phyloP scores from a whole-genome alignment of 192 early-diverging fungal genomes.

The Backusella circina region DNA sequence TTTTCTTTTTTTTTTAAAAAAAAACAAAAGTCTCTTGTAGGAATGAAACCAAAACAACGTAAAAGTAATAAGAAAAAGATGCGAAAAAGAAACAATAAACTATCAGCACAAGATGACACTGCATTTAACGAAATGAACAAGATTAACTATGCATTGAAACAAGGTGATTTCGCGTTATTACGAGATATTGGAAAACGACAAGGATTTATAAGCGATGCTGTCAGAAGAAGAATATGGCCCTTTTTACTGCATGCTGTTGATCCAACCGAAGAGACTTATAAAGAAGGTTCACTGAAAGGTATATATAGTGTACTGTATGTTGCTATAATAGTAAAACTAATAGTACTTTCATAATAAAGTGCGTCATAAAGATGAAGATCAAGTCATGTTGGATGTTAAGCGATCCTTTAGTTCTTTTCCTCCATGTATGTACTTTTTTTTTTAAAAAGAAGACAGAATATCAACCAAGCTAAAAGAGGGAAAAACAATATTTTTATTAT shows the following conservation, averaged over 20 bases:
- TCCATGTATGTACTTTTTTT: constrained; percentile 16
- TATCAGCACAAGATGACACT: constrained; percentile 19
- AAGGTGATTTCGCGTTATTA: constrained; percentile 17
- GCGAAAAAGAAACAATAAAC: constrained; percentile 1
- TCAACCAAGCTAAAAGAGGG: background rate
- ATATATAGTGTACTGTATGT: background rate
- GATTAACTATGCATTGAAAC: constrained; percentile 41
- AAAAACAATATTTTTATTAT: background rate
- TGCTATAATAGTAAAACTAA: background rate
- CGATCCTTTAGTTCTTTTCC: constrained; percentile 45
- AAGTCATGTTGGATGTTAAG: constrained; percentile 44
- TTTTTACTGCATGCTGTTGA: constrained; percentile 36
- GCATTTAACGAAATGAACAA: constrained; percentile 35
- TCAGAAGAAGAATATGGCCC: constrained; percentile 48
- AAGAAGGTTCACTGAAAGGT: background rate
- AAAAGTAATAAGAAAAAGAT: background rate
- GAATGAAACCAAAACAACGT: constrained; percentile 6
- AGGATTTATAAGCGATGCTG: constrained; percentile 42
- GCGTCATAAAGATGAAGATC: constrained; percentile 44
- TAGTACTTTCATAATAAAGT: background rate
- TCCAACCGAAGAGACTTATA: constrained; percentile 10
- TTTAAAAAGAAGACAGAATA: background rate
- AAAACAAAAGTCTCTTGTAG: background rate
- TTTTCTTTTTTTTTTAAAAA: background rate
- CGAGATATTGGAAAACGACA: constrained; percentile 23